A percentile compares a stretch with the other conserved stretches of the same genome.
Conservation (phyloP, 441 rosid genomes). For the Capsella rubella region DNA sequence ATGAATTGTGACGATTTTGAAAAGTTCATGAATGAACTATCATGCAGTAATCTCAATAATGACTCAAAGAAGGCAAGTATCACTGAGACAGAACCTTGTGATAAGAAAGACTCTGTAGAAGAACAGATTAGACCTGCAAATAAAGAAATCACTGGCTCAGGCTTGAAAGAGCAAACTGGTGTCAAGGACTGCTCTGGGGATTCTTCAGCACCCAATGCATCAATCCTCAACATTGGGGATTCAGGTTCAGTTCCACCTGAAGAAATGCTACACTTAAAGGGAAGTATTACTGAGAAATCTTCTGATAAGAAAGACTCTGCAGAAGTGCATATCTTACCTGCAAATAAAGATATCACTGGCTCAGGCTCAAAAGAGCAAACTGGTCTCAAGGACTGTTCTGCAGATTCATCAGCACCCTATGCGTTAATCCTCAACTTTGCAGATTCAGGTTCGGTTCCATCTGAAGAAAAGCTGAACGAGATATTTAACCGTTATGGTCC, state of each 20-base stretch:
- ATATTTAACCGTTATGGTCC: constrained; percentile 70
- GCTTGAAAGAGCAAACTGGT: constrained; percentile 9
- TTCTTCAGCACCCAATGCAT: too few species aligned
- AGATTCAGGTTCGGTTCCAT: constrained; percentile 57
- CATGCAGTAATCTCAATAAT: constrained; percentile 6
- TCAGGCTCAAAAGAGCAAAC: constrained; percentile 11
- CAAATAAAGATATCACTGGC: background rate
- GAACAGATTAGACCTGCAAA: constrained; percentile 7
- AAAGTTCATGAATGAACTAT: background rate
- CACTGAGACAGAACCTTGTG: background rate
- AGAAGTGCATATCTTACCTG: constrained; percentile 7
- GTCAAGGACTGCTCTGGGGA: constrained; percentile 14
- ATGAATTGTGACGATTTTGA: constrained; percentile 30
- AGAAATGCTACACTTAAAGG: background rate
- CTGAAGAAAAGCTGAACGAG: constrained; percentile 56
- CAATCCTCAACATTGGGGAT: too few species aligned
- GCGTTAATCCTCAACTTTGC: constrained; percentile 73
- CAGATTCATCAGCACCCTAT: constrained; percentile 31
- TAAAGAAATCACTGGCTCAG: constrained; percentile 3
- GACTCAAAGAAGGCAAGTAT: constrained; percentile 10
- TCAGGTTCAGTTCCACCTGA: too few species aligned
- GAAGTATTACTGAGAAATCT: background rate
- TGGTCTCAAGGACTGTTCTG: constrained; percentile 12
- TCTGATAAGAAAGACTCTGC: constrained; percentile 17
- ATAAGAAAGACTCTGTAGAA: constrained; percentile 20